Evolutionary conservation across 495 filamentous ascomycete genomes (phyloP).

Genomic region (Chlorociboria aeruginascens): DNA sequence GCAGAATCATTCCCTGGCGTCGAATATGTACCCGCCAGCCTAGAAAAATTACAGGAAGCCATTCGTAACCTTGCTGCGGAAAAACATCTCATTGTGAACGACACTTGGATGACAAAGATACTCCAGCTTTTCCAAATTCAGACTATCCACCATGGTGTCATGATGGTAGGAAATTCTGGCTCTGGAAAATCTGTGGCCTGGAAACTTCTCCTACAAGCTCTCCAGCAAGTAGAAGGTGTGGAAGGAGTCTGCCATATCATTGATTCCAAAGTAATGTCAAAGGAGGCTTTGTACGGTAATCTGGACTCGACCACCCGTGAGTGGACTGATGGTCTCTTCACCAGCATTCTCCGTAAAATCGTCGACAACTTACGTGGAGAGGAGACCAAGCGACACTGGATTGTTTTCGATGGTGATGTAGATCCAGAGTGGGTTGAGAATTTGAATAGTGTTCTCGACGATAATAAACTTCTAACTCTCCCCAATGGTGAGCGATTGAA

Average conservation of each 20-base stretch:
- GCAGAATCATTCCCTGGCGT: slow-evolving; percentile 81
- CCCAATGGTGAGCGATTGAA: slow-evolving; percentile 97
- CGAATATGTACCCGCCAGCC: slow-evolving; percentile 79
- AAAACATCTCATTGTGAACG: slow-evolving; percentile 74
- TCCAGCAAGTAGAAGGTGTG: slow-evolving; percentile 79
- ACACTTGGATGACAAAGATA: slow-evolving; percentile 93
- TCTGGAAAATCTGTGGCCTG: slow-evolving; percentile 91
- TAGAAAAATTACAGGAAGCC: slow-evolving; percentile 64
- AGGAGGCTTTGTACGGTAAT: slow-evolving; percentile 89
- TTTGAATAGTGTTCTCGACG: slow-evolving; percentile 95
- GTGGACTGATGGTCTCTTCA: slow-evolving; percentile 98
- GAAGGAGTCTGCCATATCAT: slow-evolving; percentile 97
- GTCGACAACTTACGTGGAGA: slow-evolving; percentile 98
- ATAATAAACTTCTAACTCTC: slow-evolving; percentile 93
- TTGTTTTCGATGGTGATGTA: slow-evolving; percentile 97
- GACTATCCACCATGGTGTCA: slow-evolving; percentile 94
- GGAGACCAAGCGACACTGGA: slow-evolving; percentile 94
- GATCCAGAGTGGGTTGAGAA: slow-evolving; percentile 99
- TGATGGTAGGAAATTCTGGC: slow-evolving; percentile 98
- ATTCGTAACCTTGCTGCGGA: slow-evolving; percentile 74
- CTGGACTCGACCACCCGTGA: slow-evolving; percentile 93
- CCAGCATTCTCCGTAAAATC: slow-evolving; percentile 93
- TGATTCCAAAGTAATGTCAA: slow-evolving; percentile 99
- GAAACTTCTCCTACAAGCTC: slow-evolving; percentile 85
- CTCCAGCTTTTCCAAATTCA: slow-evolving; percentile 97